Conservation (phyloP, 2,329 filamentous ascomycete genomes). For the Sporothrix dimorphospora region DNA sequence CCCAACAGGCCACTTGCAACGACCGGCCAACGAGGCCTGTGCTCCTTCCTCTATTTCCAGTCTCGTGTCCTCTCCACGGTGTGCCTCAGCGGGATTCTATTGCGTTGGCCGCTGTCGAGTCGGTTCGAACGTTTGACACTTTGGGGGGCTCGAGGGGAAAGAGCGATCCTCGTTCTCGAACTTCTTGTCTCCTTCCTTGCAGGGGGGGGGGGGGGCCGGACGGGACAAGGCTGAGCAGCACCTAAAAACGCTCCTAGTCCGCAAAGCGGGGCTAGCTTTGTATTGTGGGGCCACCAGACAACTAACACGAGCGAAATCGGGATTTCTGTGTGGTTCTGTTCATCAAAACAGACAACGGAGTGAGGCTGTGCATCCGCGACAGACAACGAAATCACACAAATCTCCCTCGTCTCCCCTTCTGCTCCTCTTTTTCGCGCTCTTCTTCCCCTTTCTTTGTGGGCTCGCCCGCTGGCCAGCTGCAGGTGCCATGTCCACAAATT, state of each 20-base stretch:
- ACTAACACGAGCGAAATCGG: constrained; percentile 20
- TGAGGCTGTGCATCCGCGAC: constrained; percentile 20
- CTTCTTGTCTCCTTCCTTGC: constrained; percentile 9
- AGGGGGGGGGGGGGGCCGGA: constrained; percentile 8
- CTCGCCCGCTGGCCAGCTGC: neutral
- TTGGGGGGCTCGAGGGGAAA: constrained; percentile 3
- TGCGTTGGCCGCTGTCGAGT: neutral
- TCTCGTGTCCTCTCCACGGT: neutral
- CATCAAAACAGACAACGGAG: constrained; percentile 19
- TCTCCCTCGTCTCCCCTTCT: constrained; percentile 2
- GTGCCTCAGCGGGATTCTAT: neutral
- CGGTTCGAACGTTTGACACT: constrained; percentile 6
- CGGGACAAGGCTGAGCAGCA: constrained; percentile 22
- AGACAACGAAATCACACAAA: constrained; percentile 14
- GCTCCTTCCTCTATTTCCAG: neutral
- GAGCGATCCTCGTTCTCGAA: constrained; percentile 17
- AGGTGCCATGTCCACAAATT: constrained; percentile 21
- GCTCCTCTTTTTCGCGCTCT: neutral
- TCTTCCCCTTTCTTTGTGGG: neutral
- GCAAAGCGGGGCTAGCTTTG: constrained; percentile 12
- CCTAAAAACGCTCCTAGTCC: constrained; percentile 16
- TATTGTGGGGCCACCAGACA: constrained; percentile 1
- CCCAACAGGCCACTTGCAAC: neutral
- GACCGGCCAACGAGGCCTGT: neutral
- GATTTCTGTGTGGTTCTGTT: constrained; percentile 8